Evolutionary conservation across 169 alveolate species (phyloP), one percentile per base, ranked within the genome.

Genomic region (Cryptosporidium tyzzeri): DNA sequence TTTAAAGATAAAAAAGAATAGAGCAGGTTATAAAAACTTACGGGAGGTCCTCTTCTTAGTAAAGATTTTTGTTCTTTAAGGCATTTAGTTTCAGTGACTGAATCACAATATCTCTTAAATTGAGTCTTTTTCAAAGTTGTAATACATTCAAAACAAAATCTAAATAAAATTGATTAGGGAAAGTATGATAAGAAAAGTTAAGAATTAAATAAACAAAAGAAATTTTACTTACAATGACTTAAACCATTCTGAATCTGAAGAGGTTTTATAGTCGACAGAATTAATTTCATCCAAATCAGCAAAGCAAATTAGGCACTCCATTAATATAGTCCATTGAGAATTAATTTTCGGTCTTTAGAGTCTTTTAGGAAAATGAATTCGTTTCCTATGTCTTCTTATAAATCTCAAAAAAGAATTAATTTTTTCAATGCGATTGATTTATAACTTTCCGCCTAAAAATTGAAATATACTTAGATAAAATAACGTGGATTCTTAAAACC

Each of bases 41-140:
- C 89, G 14, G 96, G 96, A 53, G 96, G 96, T 29, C 96, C 96
- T 67, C 92, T 70, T 48, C 33, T 37, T 50, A 94, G 86, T 74
- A 94, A 70, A 31, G 91, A 85, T 48, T 86, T 80, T 70, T 93
- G 96, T 71, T 93, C 95, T 51, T 91, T 86, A 50, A 86, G 87
- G 58, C 96, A 94, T 26, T 91, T 93, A 10, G 96, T 85, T 65
- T 92, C 87, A 41, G 86, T 92, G 3, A 94, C 93, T 31, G 75
- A 85, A 74, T 93, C 93, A 74, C 93, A 86, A 71, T 93, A 94
- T 51, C 94, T 71, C 65, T 93, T 70, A 91, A 85, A 94, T 91
- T 94, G 96, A 26, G 91, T 85, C 44, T 92, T 68, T 84, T 91
- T 86, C 85, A 92, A 75, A 35, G 84, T 68, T 39, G 48, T 91